Evolutionary conservation across 2,329 filamentous ascomycete species (phyloP), one percentile per base, ranked within the genome.

Genomic region (Fusarium multiceps): DNA sequence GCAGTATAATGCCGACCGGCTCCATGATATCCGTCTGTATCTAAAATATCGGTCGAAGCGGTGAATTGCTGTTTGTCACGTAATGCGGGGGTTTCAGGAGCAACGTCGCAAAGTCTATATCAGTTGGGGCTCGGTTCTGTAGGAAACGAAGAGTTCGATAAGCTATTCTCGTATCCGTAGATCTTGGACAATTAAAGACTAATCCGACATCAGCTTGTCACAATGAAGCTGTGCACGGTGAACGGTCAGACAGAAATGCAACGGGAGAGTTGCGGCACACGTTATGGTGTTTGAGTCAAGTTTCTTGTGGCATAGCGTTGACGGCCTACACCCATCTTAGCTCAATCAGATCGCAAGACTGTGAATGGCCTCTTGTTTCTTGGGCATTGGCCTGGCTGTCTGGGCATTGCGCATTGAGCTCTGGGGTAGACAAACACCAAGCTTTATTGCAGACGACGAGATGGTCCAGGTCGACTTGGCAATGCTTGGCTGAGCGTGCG

Each of bases 1-100:
- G 69, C 4, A 75, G 59, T 30, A 74, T 68, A 28, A 75, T 68
- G n/a, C 69, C 73, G n/a, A 75, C 73, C 7, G 69, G 69, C 49
- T 75, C 72, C 73, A 75, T 75, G 50, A 21, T 21, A 42, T 32
- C 40, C 42, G 57, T 25, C 21, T 14, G 41, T 43, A 45, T 20
- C 23, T n/a, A 43, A 32, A 18, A 37, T 34, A 42, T 27, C 32
- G 48, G 14, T 12, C 37, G 62, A 32, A 30, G 20, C 23, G 60
- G 56, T 43, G 30, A 25, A 42, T 27, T 30, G 43, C 14, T 2
- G n/a, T n/a, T 34, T 60, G 43, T 71, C 41, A 18, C 20, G 28
- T 45, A 47, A 47, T 51, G 49, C 32, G 32, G 49, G 49, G 49
- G 32, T 51, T 23, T 50, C 28, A 37, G 8, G 3, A 37, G 48